phyloP scores from a whole-genome alignment of 2,329 filamentous ascomycete genomes.

The Ophiosphaerella korrae region DNA sequence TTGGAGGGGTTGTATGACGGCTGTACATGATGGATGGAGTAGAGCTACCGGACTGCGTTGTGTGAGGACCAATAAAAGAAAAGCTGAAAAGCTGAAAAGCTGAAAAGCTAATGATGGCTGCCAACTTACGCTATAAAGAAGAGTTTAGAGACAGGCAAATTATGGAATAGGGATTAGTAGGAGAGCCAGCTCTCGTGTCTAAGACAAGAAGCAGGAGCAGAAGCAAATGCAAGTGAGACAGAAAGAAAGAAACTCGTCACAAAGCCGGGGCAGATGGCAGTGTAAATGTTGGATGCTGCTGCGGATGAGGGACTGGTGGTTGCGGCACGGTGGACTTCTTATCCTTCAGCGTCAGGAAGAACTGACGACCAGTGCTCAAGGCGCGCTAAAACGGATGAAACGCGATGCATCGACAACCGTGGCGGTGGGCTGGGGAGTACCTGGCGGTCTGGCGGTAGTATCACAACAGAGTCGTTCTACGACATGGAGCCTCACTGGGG shows the following conservation, averaged over 20 bases:
- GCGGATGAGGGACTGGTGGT: constrained; percentile 27
- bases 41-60: constrained; percentile 44
- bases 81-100: background rate
- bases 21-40: constrained; percentile 46
- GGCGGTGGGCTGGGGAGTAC: constrained; percentile 28
- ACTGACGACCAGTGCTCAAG: constrained; percentile 40
- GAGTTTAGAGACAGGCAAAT: constrained; percentile 30
- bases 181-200: constrained; percentile 54
- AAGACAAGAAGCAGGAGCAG: constrained; percentile 39
- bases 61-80: constrained; percentile 17
- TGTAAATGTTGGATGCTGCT: constrained; percentile 26
- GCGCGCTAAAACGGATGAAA: constrained; percentile 48
- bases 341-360: constrained; percentile 38
- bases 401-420: constrained; percentile 43
- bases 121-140: constrained; percentile 40
- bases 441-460: constrained; percentile 40
- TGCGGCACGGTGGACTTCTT: constrained; percentile 49
- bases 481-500: constrained; percentile 34
- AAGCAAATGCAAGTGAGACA: constrained; percentile 20
- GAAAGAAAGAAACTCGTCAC: constrained; percentile 44
- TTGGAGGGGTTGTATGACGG: constrained; percentile 54
- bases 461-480: constrained; percentile 32
- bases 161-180: constrained; percentile 46
- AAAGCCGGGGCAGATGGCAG: constrained; percentile 39
- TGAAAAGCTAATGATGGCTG: constrained; percentile 3